phyloP scores from a whole-genome alignment of 768 basidiomycete genomes.

The Lactifluus pinguis region DNA sequence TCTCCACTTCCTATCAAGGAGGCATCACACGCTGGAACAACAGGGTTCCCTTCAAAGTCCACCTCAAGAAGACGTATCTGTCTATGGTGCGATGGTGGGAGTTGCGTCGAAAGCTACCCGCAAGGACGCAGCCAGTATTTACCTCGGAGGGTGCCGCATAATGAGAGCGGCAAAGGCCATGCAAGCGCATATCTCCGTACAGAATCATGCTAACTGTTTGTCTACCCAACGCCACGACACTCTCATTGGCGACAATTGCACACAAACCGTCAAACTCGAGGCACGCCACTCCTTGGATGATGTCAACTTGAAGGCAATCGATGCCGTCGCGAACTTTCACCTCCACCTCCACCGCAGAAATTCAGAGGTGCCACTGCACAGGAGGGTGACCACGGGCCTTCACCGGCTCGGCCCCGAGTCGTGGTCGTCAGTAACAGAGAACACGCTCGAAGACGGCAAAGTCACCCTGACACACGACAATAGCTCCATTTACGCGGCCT shows the following conservation, averaged over 20 bases:
- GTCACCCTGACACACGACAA: slow-evolving; percentile 38
- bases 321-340: slow-evolving; percentile 51
- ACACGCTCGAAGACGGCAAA: slow-evolving; percentile 39
- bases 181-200: slow-evolving; percentile 45
- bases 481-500: slow-evolving; percentile 37
- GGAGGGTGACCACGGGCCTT: slow-evolving; percentile 45
- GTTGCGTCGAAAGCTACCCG: slow-evolving; percentile 33
- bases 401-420: slow-evolving; percentile 38
- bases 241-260: slow-evolving; percentile 30
- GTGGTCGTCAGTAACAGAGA: slow-evolving; percentile 35
- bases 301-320: slow-evolving; percentile 33
- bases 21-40: slow-evolving; percentile 47
- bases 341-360: slow-evolving; percentile 48
- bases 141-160: slow-evolving; percentile 36
- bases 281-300: slow-evolving; percentile 28
- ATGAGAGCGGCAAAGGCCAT: slow-evolving; percentile 36
- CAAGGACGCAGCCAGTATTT: slow-evolving; percentile 27
- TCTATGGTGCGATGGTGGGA: slow-evolving; percentile 39
- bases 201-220: slow-evolving; percentile 32
- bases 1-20: slow-evolving; percentile 27
- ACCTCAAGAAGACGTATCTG: slow-evolving; percentile 39
- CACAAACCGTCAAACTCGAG: slow-evolving; percentile 32
- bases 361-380: slow-evolving; percentile 36
- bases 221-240: slow-evolving; percentile 40
- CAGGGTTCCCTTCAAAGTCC: slow-evolving; percentile 43